These are phyloP conservation scores for Spencermartinsiella europaea DNA, from an alignment of 805 yeast genomes.

Conservation along the genomic window DNA sequence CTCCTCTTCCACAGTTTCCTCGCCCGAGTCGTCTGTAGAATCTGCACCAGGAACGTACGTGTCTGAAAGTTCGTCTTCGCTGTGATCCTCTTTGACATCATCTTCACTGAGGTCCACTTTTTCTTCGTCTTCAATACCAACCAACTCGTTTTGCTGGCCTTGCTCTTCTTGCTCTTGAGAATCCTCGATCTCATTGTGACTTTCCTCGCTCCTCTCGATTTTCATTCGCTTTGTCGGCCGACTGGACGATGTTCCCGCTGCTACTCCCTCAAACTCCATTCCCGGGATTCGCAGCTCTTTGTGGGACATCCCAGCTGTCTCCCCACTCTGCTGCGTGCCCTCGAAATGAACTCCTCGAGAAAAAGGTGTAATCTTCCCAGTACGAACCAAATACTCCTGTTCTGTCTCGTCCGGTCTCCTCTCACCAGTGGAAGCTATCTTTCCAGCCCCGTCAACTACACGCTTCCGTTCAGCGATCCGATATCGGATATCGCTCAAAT, in stretches of 20 bases:
- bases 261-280: constrained; percentile 27
- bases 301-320: constrained; percentile 33
- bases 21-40: constrained; percentile 4
- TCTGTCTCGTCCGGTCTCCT: constrained; percentile 68
- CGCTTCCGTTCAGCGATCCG: constrained; percentile 37
- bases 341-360: constrained; percentile 44
- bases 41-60: constrained; percentile 9
- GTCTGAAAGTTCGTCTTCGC: constrained; percentile 24
- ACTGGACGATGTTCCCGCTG: constrained; percentile 6
- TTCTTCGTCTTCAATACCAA: constrained; percentile 21
- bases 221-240: not conserved
- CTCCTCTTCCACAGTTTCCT: constrained; percentile 14
- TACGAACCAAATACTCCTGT: constrained; percentile 74
- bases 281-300: constrained; percentile 49
- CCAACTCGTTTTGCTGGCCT: not conserved
- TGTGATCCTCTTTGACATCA: constrained; percentile 22
- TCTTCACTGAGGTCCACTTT: constrained; percentile 27
- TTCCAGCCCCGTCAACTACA: constrained; percentile 12
- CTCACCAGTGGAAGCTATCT: constrained; percentile 13
- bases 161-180: not conserved
- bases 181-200: constrained; percentile 5
- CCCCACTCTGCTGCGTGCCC: constrained; percentile 5
- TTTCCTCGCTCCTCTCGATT: constrained; percentile 1
- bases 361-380: constrained; percentile 92
- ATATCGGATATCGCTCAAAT: constrained; percentile 55